Evolutionary conservation across 2,329 filamentous ascomycete genomes (phyloP).

Genomic region (Diaporthe australafricana): DNA sequence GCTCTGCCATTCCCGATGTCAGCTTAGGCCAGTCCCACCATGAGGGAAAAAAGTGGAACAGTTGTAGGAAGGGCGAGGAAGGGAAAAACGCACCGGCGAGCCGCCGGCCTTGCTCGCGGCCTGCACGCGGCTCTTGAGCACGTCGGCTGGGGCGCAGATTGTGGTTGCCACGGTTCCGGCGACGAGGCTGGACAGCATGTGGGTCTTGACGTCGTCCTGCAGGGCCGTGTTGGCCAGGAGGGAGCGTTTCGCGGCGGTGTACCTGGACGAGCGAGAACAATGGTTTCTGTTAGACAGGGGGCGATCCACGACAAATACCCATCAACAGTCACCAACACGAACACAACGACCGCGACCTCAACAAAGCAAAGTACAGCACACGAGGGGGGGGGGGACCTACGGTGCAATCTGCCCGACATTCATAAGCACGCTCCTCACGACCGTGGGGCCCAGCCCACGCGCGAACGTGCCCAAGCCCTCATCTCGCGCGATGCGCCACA

Average conservation of each 20-base stretch:
- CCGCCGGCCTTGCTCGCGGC: conserved; percentile 42
- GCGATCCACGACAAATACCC: too few relatives aligned
- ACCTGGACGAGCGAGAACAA: conserved; percentile 33
- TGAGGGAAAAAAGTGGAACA: background rate
- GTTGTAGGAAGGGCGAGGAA: too few relatives aligned
- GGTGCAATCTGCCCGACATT: conserved; percentile 59
- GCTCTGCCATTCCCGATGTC: conserved; percentile 40
- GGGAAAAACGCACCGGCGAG: background rate
- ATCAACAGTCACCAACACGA: too few relatives aligned
- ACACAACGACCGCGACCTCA: too few relatives aligned
- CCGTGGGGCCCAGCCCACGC: conserved; percentile 53
- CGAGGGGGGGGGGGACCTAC: too few relatives aligned
- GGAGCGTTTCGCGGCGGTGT: conserved; percentile 50
- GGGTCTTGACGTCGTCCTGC: conserved; percentile 54
- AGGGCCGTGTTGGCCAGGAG: conserved; percentile 44
- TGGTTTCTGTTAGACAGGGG: background rate
- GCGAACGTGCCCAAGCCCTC: conserved; percentile 53
- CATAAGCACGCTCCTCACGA: conserved; percentile 57
- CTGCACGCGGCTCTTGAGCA: conserved; percentile 57
- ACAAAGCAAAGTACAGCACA: too few relatives aligned
- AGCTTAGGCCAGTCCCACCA: background rate
- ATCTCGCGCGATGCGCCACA: conserved; percentile 49
- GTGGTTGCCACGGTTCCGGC: conserved; percentile 60
- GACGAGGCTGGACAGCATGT: conserved; percentile 52
- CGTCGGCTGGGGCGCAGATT: conserved; percentile 57